A percentile compares a stretch with the other conserved stretches of the same genome.
Evolutionary conservation across 176 grass and related monocot species (phyloP).

Genomic region (Paspalum notatum): DNA sequence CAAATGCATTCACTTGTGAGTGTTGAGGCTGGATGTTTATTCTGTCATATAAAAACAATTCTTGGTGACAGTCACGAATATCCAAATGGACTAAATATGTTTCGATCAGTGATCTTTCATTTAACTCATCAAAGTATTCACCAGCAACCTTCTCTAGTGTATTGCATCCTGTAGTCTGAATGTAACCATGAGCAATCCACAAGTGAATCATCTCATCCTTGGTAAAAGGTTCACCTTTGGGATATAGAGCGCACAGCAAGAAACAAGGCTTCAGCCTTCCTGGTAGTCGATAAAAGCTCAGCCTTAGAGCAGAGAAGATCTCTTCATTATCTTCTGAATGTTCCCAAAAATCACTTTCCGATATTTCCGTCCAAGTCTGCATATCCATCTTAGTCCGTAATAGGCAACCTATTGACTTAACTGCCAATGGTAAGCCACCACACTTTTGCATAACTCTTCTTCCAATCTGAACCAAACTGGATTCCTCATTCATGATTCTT

Average conservation of each 20-base stretch:
- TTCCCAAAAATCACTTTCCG: conserved; percentile 59
- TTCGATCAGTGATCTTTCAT: conserved; percentile 44
- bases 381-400: conserved; percentile 26
- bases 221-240: conserved; percentile 36
- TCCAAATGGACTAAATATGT: background rate
- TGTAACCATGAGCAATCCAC: conserved; percentile 60
- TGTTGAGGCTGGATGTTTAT: no score
- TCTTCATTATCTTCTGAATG: conserved; percentile 17
- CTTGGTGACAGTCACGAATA: background rate
- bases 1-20: no score
- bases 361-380: conserved; percentile 42
- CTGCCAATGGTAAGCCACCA: conserved; percentile 46
- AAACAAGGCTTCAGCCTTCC: conserved; percentile 49
- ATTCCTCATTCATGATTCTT: background rate
- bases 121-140: conserved; percentile 44
- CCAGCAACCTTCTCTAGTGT: conserved; percentile 28
- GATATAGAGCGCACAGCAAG: conserved; percentile 43
- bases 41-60: no score
- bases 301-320: conserved; percentile 42
- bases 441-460: conserved; percentile 47
- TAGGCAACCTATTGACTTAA: conserved; percentile 42
- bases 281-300: conserved; percentile 49
- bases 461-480: conserved; percentile 21
- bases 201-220: conserved; percentile 44
- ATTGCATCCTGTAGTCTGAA: background rate